phyloP scores from a whole-genome alignment of 2,329 filamentous ascomycete species.

The Ophiostoma tasmaniense region DNA sequence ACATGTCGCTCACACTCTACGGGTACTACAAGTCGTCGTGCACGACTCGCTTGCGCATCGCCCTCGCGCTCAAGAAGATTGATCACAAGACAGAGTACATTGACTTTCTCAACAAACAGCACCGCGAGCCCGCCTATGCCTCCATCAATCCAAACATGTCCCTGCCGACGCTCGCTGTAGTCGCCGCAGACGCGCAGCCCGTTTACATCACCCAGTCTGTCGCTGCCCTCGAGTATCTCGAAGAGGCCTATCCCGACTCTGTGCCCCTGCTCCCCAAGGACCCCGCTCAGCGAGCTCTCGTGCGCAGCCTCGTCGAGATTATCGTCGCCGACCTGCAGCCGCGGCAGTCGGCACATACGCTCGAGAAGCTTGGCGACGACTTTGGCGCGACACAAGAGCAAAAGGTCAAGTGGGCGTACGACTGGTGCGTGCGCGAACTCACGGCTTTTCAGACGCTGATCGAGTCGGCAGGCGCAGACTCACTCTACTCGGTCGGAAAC shows the following conservation, averaged over 20 bases:
- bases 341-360: slow-evolving; percentile 48
- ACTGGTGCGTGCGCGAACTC: slow-evolving; percentile 45
- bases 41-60: slow-evolving; percentile 52
- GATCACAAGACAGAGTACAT: slow-evolving; percentile 38
- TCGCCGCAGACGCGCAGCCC: neutral
- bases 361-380: slow-evolving; percentile 38
- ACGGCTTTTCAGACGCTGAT: slow-evolving; percentile 45
- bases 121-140: slow-evolving; percentile 37
- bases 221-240: slow-evolving; percentile 54
- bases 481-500: slow-evolving; percentile 46
- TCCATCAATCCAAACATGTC: slow-evolving; percentile 44
- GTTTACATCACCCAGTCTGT: slow-evolving; percentile 35
- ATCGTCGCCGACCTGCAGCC: slow-evolving; percentile 51
- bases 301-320: slow-evolving; percentile 46
- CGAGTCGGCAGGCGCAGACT: slow-evolving; percentile 30
- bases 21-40: slow-evolving; percentile 57
- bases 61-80: slow-evolving; percentile 47
- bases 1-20: slow-evolving; percentile 46
- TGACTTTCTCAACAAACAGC: slow-evolving; percentile 48
- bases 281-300: slow-evolving; percentile 36
- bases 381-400: slow-evolving; percentile 28
- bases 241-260: slow-evolving; percentile 40
- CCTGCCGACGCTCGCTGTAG: slow-evolving; percentile 44
- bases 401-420: slow-evolving; percentile 37
- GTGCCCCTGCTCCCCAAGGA: slow-evolving; percentile 39